Conservation (phyloP, 2,329 filamentous ascomycete genomes). For the Penicillium sp. region DNA sequence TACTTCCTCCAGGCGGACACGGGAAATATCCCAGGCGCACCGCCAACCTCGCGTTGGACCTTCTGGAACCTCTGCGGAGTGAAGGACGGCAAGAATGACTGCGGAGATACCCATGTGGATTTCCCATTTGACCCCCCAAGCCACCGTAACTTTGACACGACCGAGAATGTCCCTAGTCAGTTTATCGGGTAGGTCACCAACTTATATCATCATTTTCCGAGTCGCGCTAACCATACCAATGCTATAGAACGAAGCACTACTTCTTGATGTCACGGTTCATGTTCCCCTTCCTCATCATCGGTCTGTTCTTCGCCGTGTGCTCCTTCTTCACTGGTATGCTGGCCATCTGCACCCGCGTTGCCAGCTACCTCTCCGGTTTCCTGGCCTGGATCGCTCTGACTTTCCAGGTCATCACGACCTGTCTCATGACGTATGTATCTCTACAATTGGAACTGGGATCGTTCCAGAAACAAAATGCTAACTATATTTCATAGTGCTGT, state of each 20-base stretch:
- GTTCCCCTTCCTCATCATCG: constrained; percentile 86
- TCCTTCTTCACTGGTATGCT: constrained; percentile 48
- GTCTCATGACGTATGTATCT: constrained; percentile 62
- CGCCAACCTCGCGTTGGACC: constrained; percentile 75
- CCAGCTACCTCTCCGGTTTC: constrained; percentile 52
- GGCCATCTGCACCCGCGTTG: constrained; percentile 53
- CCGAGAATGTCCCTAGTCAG: constrained; percentile 50
- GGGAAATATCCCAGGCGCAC: constrained; percentile 66
- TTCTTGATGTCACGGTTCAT: constrained; percentile 88
- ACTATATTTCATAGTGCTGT: constrained; percentile 50
- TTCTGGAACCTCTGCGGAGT: constrained; percentile 80
- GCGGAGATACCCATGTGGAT: constrained; percentile 61
- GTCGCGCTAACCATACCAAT: constrained; percentile 9
- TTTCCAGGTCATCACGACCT: constrained; percentile 58
- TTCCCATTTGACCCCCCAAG: constrained; percentile 63
- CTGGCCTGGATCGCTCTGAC: constrained; percentile 54
- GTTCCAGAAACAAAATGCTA: not conserved
- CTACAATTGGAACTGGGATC: not conserved
- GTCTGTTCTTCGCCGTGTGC: constrained; percentile 67
- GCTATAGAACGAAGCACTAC: constrained; percentile 59
- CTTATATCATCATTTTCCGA: not conserved
- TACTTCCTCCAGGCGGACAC: constrained; percentile 87
- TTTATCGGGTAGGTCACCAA: constrained; percentile 52
- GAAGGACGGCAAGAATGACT: constrained; percentile 58
- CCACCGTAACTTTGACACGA: constrained; percentile 58